Base-by-base conservation (phyloP, 768 basidiomycete species). In the Tricholoma terreum region DNA sequence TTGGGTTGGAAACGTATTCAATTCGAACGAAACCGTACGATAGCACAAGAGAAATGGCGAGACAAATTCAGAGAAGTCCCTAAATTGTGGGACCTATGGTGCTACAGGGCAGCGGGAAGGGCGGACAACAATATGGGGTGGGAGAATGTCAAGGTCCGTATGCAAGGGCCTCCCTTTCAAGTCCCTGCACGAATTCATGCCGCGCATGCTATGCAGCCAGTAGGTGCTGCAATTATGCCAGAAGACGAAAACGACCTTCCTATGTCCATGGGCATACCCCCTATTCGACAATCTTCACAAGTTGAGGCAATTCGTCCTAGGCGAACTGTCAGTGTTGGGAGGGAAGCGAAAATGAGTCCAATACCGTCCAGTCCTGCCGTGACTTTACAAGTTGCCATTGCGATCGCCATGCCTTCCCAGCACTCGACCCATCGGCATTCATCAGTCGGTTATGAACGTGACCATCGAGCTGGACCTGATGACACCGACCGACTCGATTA, bases 1-100 rank as follows among this genome's bases (percentile, higher is more conserved):
- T 78, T 84, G 46, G 77, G 75, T 11, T 81, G 80, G 77, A 68
- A 75, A 58, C 70, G 75, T 50, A 50, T 76, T 52, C 67, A 73
- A 53, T 54, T 58, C 10, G 58, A 55, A 22, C 59, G 65, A 24
- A 31, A 21, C 6, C 9, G 14, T 31, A 33, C 33, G 43, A 15
- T 3, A n/a, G n/a, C 49, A 45, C 31, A 19, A 17, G 53, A 19
- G 30, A 52, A 22, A 27, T 6, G 3, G 42, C 50, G 17, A 50
- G 27, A 22, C 30, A 49, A 27, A 22, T 55, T 69, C 34, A 69
- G 68, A n/a, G 61, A 70, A 55, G 73, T 55, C 49, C 83, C 83
- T 0, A 58, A 66, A 51, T 59, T 83, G 15, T 82, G 80, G 80
- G 80, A 84, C 57, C 17, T 78, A 8, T 75, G 77, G 73, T 58